phyloP scores from a whole-genome alignment of 805 yeast genomes.

The Nadsonia fulvescens region DNA sequence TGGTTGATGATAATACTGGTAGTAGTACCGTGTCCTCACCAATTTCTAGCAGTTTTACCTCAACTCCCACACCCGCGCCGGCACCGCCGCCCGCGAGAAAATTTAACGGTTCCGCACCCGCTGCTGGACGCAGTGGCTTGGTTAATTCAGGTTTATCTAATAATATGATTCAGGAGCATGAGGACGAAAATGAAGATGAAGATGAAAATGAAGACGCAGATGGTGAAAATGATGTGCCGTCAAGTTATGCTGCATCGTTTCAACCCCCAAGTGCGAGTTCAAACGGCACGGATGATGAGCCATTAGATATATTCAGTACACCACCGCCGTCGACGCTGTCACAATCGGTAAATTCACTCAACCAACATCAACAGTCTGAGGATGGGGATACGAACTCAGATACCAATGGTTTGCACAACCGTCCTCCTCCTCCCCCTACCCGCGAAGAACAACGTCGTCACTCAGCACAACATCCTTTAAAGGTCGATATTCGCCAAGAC shows the following conservation, averaged over 20 bases:
- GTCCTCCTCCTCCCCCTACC: constrained; percentile 5
- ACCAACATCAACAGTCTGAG: constrained; percentile 1
- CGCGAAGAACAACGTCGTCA: constrained; percentile 3
- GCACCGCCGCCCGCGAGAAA: constrained; percentile 6
- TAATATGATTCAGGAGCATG: too few species aligned
- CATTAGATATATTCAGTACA: too few species aligned
- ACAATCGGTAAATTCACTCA: constrained; percentile 8
- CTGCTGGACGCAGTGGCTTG: too few species aligned
- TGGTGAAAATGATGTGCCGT: constrained; percentile 1
- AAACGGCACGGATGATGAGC: too few species aligned
- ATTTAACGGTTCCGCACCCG: constrained; percentile 1
- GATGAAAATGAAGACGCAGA: too few species aligned
- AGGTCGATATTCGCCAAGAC: constrained; percentile 13
- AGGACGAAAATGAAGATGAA: too few species aligned
- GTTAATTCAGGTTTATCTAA: too few species aligned
- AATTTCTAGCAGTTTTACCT: constrained; percentile 1
- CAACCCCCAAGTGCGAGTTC: too few species aligned
- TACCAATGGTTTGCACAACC: constrained; percentile 1
- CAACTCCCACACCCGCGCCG: constrained; percentile 1
- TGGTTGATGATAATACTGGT: too few species aligned
- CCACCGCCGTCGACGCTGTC: constrained; percentile 13
- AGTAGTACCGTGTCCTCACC: constrained; percentile 2
- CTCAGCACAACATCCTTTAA: constrained; percentile 7
- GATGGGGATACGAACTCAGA: constrained; percentile 3
- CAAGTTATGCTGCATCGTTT: too few species aligned